Evolutionary conservation across 306 rosid genomes (phyloP).

Genomic region (Castanospermum australe): DNA sequence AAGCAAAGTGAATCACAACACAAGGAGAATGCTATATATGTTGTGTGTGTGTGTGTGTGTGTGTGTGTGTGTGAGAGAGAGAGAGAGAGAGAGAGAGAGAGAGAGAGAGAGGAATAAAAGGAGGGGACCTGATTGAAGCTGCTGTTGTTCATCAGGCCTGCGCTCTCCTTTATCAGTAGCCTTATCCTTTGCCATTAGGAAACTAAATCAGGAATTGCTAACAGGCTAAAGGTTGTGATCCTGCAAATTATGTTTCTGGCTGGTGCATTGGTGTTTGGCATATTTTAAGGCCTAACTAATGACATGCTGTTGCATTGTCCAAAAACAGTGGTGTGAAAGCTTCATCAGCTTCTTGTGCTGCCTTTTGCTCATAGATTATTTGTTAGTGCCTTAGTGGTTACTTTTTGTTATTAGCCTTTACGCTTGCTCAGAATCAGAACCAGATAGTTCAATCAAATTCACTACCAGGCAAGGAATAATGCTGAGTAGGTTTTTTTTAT

Average conservation of each 20-base stretch:
- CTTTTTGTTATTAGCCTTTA: neutral
- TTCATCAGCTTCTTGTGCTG: neutral
- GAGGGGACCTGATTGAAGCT: too few relatives aligned
- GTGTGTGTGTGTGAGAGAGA: too few relatives aligned
- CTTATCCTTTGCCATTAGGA: neutral
- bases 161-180: neutral
- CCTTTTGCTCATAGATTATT: too few relatives aligned
- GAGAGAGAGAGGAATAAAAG: too few relatives aligned
- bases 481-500: too few relatives aligned
- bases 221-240: neutral
- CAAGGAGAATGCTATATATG: too few relatives aligned
- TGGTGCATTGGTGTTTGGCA: neutral
- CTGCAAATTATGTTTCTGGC: neutral
- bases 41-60: too few relatives aligned
- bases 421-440: neutral
- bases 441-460: neutral
- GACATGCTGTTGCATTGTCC: neutral
- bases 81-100: too few relatives aligned
- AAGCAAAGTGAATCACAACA: neutral
- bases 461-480: neutral
- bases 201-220: neutral
- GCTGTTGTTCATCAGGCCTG: too few relatives aligned
- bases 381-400: too few relatives aligned
- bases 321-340: neutral
- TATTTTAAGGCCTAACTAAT: neutral